phyloP scores from a whole-genome alignment of 129 eudicot genomes.

The Tanacetum coccineum region DNA sequence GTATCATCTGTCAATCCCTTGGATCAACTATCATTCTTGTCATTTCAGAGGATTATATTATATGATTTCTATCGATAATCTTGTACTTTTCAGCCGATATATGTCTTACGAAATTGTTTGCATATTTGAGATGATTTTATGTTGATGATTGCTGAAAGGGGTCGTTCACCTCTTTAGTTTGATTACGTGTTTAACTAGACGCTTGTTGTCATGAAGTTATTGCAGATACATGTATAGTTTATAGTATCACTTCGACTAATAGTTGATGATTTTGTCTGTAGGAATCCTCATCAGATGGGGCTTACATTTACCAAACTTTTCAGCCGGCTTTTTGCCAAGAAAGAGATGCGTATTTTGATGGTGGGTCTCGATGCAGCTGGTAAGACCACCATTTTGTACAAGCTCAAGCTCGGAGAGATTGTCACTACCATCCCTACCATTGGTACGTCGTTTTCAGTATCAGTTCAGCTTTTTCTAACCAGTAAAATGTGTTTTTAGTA shows the following conservation, averaged over 20 bases:
- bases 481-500: neutral
- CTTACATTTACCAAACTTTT: constrained; percentile 86
- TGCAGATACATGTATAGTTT: neutral
- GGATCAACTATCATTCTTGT: neutral
- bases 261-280: constrained; percentile 9
- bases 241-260: neutral
- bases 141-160: neutral
- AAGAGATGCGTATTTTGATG: constrained; percentile 96
- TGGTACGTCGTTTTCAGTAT: constrained; percentile 46
- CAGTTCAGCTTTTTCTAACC: neutral
- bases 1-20: neutral
- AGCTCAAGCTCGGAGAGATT: constrained; percentile 99
- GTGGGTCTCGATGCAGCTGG: constrained; percentile 99
- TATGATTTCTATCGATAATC: constrained; percentile 3
- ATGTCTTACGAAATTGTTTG: too few relatives aligned
- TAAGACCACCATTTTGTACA: constrained; percentile 97
- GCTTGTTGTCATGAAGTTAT: neutral
- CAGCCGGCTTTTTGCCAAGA: constrained; percentile 98
- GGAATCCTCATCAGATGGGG: constrained; percentile 73
- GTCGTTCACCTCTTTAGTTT: neutral
- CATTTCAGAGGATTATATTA: neutral
- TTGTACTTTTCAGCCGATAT: too few relatives aligned
- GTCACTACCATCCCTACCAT: constrained; percentile 98
- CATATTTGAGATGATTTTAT: too few relatives aligned
- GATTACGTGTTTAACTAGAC: neutral